phyloP scores from a whole-genome alignment of 805 yeast species.

The Dipodascus albidus region DNA sequence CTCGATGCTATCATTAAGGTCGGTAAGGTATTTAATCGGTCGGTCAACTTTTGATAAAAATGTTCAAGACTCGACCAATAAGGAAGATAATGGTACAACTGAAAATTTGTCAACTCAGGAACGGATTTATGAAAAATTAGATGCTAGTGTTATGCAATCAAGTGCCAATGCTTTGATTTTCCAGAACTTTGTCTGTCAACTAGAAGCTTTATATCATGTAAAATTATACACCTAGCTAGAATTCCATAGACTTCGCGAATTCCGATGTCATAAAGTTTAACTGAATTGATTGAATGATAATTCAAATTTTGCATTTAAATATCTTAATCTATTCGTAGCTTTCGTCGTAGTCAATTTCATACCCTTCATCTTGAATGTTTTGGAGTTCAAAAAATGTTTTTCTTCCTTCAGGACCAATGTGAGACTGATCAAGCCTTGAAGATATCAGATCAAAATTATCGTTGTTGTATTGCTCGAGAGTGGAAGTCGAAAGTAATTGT shows the following conservation, averaged over 20 bases:
- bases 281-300: too few species aligned
- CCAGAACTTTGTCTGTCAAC: neutral
- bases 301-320: neutral
- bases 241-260: too few species aligned
- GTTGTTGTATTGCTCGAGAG: slow-evolving; percentile 3
- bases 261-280: too few species aligned
- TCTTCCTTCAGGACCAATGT: neutral
- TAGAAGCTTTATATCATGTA: neutral
- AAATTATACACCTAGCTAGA: neutral
- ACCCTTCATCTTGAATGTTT: slow-evolving; percentile 4
- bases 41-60: too few species aligned
- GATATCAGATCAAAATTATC: slow-evolving; percentile 1
- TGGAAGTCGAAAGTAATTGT: slow-evolving; percentile 27
- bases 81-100: too few species aligned
- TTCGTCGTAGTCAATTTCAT: slow-evolving; percentile 15
- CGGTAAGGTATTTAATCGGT: too few species aligned
- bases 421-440: neutral
- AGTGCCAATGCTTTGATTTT: neutral
- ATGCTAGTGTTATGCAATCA: neutral
- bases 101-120: too few species aligned
- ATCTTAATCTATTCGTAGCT: neutral
- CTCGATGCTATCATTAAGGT: too few species aligned
- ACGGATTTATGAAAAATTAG: neutral
- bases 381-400: neutral
- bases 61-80: too few species aligned